Conservation (phyloP, 2,329 filamentous ascomycete genomes). For the Stachybotrys chartarum region DNA sequence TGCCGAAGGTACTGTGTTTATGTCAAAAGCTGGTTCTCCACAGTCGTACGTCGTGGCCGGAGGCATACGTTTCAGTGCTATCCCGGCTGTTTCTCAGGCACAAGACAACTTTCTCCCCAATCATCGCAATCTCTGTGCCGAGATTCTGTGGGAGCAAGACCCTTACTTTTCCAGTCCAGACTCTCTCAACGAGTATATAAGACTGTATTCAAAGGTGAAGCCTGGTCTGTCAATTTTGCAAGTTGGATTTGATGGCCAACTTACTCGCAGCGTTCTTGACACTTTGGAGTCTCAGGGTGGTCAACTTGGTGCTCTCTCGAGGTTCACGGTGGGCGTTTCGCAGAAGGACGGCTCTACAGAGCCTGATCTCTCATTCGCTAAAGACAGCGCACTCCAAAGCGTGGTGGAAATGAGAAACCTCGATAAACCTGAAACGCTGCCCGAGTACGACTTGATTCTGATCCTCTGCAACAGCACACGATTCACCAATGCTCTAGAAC, state of each 20-base stretch:
- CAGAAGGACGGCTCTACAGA: constrained; percentile 3
- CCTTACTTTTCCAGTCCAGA: constrained; percentile 13
- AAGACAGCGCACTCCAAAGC: constrained; percentile 7
- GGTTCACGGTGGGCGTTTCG: constrained; percentile 20
- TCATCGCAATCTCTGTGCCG: constrained; percentile 40
- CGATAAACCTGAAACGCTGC: constrained; percentile 10
- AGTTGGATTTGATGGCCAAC: constrained; percentile 18
- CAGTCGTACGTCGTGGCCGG: constrained; percentile 33
- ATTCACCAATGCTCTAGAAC: too few relatives aligned
- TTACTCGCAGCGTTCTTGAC: constrained; percentile 17
- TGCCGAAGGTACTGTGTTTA: constrained; percentile 34
- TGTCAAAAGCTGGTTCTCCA: constrained; percentile 26
- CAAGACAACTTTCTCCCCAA: constrained; percentile 35
- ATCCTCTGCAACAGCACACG: not conserved
- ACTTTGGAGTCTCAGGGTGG: constrained; percentile 12
- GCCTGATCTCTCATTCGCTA: constrained; percentile 1
- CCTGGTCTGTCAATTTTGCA: constrained; percentile 31
- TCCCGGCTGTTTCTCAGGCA: constrained; percentile 15
- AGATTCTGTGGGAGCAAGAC: constrained; percentile 40
- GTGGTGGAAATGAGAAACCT: constrained; percentile 20
- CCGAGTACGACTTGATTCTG: constrained; percentile 24
- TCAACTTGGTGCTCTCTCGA: constrained; percentile 23
- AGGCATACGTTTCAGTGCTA: constrained; percentile 33
- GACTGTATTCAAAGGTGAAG: constrained; percentile 29
- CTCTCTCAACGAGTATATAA: constrained; percentile 18